Evolutionary conservation across 192 early-diverging fungal species (phyloP), one percentile per base, ranked within the genome.

Genomic region (Chytriomyces sp.): DNA sequence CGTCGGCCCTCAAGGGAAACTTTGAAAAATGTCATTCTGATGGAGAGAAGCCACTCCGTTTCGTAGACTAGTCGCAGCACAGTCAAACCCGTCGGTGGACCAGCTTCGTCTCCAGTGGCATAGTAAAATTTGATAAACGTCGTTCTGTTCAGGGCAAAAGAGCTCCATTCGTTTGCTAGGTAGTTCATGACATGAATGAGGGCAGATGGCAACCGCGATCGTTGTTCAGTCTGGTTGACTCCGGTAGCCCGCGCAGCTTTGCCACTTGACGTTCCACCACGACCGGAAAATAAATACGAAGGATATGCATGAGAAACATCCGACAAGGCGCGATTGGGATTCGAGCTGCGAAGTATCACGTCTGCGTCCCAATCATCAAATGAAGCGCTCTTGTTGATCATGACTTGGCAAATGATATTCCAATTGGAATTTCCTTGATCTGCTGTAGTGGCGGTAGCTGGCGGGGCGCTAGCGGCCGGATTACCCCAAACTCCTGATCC

Each of bases 261-360:
- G 31, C 49, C 65, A 55, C 49, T 36, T 30, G 5, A 38, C 28
- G 14, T 6, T 6, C 17, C 17, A 0, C 25, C 25, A 5, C 49
- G 22, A 5, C 12, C 28, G 32, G 6, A n/a, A n/a, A 59, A 70
- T 10, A 70, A 5, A 59, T 17, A 17, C 2, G 68, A 59, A 14
- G 68, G 56, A 40, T 59, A 38, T 22, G 52, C 22, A 14, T 49
- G 44, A 30, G 53, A 59, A 64, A 73, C 28, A 25, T 62, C 72
- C 12, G 72, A 34, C 28, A 64, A 33, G 8, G 44, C 61, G 25
- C 59, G 52, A 38, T 64, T 73, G 5, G 63, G 72, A 31, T 70
- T 70, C n/a, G 79, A 82, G 3, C 77, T 71, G n/a, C 77, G 79
- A 39, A 86, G 52, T 7, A 86, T 70, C 5, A 86, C 64, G 52